Evolutionary conservation across 2,329 filamentous ascomycete species (phyloP).

Genomic region (Arachnopeziza araneosa): DNA sequence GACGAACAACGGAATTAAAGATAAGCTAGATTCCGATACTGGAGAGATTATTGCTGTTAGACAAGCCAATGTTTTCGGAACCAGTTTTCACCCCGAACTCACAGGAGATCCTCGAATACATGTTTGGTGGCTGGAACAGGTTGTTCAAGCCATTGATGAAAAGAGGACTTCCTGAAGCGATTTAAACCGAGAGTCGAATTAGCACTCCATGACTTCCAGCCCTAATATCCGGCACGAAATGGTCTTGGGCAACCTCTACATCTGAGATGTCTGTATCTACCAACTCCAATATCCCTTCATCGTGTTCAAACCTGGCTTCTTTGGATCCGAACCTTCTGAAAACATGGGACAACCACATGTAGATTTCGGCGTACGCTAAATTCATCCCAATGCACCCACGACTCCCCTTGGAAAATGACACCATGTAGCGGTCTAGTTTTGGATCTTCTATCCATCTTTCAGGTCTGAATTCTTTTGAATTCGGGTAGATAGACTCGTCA

Average conservation of each 20-base stretch:
- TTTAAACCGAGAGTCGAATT: background rate
- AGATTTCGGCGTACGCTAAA: constrained; percentile 12
- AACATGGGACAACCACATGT: constrained; percentile 1
- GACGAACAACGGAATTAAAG: constrained; percentile 36
- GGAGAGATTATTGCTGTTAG: constrained; percentile 83
- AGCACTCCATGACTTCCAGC: constrained; percentile 6
- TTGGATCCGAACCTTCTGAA: constrained; percentile 4
- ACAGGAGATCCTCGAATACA: constrained; percentile 86
- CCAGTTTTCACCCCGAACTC: constrained; percentile 92
- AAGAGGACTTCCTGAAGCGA: constrained; percentile 11
- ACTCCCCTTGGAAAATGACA: constrained; percentile 34
- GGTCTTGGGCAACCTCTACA: constrained; percentile 9
- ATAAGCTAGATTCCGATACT: constrained; percentile 34
- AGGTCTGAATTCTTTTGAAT: constrained; percentile 4
- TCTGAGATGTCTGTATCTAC: constrained; percentile 3
- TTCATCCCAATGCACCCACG: constrained; percentile 9
- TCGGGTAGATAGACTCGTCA: constrained; percentile 12
- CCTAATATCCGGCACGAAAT: constrained; percentile 7
- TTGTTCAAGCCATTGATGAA: constrained; percentile 37
- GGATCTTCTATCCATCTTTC: constrained; percentile 9
- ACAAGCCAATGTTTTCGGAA: constrained; percentile 89
- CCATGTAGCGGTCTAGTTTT: constrained; percentile 32
- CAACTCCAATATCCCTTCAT: constrained; percentile 6
- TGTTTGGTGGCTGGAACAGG: constrained; percentile 83
- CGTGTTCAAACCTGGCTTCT: constrained; percentile 1